Conservation (phyloP, 768 basidiomycete species). For the Calocera cornea region DNA sequence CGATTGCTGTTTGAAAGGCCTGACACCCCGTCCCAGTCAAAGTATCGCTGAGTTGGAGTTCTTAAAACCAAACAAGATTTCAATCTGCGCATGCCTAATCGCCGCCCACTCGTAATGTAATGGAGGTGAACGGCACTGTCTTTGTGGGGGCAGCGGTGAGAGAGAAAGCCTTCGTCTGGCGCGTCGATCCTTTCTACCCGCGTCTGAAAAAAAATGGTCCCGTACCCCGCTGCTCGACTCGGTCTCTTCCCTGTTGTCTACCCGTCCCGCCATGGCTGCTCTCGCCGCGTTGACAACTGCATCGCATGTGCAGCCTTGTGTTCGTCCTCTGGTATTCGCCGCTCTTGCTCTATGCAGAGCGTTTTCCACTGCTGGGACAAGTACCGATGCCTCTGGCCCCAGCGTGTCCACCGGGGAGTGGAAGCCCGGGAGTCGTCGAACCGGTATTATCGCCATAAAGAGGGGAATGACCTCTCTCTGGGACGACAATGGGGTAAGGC, state of each 20-base stretch:
- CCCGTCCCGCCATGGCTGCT: background rate
- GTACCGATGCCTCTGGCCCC: background rate
- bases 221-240: background rate
- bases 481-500: conserved; percentile 74
- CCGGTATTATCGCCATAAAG: conserved; percentile 87
- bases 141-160: background rate
- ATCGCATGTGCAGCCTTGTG: background rate
- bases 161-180: background rate
- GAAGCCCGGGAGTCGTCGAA: conserved; percentile 73
- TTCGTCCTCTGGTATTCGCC: background rate
- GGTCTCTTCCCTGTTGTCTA: background rate
- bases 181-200: background rate
- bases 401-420: conserved; percentile 39
- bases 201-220: background rate
- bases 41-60: background rate
- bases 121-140: background rate
- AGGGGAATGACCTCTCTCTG: conserved; percentile 91
- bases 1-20: background rate
- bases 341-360: background rate
- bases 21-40: background rate
- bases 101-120: background rate
- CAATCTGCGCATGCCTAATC: background rate
- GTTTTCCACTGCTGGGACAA: background rate
- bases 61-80: background rate
- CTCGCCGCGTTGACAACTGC: background rate